Base-by-base conservation (phyloP, 768 basidiomycete species). In the Amylocystis lapponica region DNA sequence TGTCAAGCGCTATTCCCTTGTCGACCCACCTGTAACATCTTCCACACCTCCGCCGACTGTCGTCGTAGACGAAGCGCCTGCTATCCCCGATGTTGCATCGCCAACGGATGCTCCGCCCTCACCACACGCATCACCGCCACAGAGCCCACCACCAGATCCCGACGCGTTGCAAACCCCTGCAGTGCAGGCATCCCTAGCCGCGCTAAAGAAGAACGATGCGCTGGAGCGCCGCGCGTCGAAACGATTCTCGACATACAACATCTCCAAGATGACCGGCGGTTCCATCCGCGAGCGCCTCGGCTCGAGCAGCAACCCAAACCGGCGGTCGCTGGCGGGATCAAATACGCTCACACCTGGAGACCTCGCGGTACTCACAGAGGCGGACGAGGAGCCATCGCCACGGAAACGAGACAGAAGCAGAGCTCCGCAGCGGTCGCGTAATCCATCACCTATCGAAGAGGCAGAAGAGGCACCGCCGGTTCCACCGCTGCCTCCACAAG, bases 221-320 rank as follows among this genome's bases (percentile, higher is more conserved):
- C 75, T 98, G 29, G 90, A 93, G 54, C 79, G 95, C 17, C 75
- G 95, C 35, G 95, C 95, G 14, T 93, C 89, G 17, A 97, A 97
- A 60, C 86, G 96, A 0, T 98, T 93, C 66, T 96, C 93, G 32
- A 83, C 83, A 2, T 98, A 95, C 60, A 89, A 93, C 50, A 86
- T 97, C 55, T 82, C 86, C 36, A 94, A 94, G 67, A 94, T 98
- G 84, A 83, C 90, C 3, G 81, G 83, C 13, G 66, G 78, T 20
- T 71, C 78, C 13, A 38, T 74, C 41, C 43, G 66, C 42, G 50
- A 56, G 9, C 69, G 51, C 23, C 37, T 41, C 9, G 56, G 54
- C n/a, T 43, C 71, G 23, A 55, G 47, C 22, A 60, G 60, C 16
- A 70, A 76, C 40, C 58, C 77, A 14, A 85, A 86, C 61, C 69